Conservation (phyloP, 768 basidiomycete species). For the Naematelia aurantialba region DNA sequence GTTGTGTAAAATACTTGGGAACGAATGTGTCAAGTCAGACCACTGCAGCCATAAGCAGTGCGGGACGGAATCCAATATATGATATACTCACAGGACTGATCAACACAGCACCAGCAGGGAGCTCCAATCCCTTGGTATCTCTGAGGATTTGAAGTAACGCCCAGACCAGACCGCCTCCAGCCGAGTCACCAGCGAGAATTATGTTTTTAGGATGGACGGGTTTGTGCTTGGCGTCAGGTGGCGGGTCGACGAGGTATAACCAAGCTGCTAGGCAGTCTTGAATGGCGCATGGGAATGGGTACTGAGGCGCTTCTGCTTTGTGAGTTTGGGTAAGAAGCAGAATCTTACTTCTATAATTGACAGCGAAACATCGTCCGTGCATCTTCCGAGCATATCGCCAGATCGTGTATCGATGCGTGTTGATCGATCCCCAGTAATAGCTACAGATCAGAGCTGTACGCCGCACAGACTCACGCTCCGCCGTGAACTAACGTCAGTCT, state of each 20-base stretch:
- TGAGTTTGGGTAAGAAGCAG: not conserved
- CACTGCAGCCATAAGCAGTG: slow-evolving; percentile 30
- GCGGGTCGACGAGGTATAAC: slow-evolving; percentile 83
- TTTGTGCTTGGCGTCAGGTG: slow-evolving; percentile 67
- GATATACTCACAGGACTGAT: slow-evolving; percentile 79
- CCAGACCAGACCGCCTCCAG: slow-evolving; percentile 81
- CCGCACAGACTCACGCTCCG: slow-evolving; percentile 37
- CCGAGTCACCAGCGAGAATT: slow-evolving; percentile 84
- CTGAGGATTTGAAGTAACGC: slow-evolving; percentile 79
- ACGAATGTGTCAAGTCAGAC: slow-evolving; percentile 83
- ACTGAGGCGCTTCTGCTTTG: slow-evolving; percentile 69
- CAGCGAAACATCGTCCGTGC: slow-evolving; percentile 74
- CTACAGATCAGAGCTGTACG: slow-evolving; percentile 6
- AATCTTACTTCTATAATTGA: slow-evolving; percentile 57
- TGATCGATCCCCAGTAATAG: slow-evolving; percentile 51
- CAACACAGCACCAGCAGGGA: slow-evolving; percentile 80
- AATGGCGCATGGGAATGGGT: slow-evolving; percentile 82
- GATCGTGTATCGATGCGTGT: slow-evolving; percentile 55
- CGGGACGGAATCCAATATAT: too few relatives aligned
- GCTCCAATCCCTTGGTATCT: slow-evolving; percentile 67
- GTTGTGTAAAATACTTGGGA: slow-evolving; percentile 80
- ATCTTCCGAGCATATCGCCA: slow-evolving; percentile 87
- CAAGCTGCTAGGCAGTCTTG: slow-evolving; percentile 89
- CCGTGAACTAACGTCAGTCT: slow-evolving; percentile 46
- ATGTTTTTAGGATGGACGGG: slow-evolving; percentile 78